Conservation (phyloP, 1,284 basidiomycete genomes). For the Violaceomyces palustris region DNA sequence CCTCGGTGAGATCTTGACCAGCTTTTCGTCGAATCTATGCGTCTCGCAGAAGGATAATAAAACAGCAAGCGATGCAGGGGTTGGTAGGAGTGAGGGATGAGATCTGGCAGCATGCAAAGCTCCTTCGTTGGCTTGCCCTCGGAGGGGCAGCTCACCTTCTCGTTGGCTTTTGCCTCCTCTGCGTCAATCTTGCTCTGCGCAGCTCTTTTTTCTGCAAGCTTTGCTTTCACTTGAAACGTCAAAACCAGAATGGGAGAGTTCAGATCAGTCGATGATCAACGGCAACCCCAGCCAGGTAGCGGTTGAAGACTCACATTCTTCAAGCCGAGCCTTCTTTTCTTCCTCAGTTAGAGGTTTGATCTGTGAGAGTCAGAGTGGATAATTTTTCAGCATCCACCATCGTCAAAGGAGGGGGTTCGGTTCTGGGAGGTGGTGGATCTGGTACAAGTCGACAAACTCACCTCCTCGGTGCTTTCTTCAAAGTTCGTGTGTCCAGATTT, state of each 20-base stretch:
- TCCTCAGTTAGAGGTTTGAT: constrained; percentile 91
- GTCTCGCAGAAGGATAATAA: background rate
- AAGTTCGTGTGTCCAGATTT: constrained; percentile 82
- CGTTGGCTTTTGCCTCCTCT: constrained; percentile 42
- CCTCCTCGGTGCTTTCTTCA: constrained; percentile 91
- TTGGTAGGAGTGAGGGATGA: too few species aligned
- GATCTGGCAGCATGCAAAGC: background rate
- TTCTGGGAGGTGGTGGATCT: background rate
- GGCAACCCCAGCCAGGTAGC: background rate
- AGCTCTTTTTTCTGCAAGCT: constrained; percentile 43
- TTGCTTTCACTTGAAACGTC: constrained; percentile 38
- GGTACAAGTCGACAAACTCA: constrained; percentile 46
- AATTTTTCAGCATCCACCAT: too few species aligned
- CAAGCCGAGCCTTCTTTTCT: constrained; percentile 77
- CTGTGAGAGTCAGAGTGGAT: constrained; percentile 42
- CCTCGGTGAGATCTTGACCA: constrained; percentile 39
- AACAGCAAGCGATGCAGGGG: too few species aligned
- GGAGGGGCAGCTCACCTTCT: constrained; percentile 17
- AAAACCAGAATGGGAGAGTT: background rate
- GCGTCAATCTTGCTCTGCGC: constrained; percentile 41
- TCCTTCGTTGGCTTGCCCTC: background rate
- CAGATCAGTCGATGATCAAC: background rate
- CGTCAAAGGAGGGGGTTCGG: too few species aligned
- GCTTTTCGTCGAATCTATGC: constrained; percentile 51
- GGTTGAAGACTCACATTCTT: constrained; percentile 56